Conservation (phyloP, 257 asterid genomes). For the Solanum okadae region DNA sequence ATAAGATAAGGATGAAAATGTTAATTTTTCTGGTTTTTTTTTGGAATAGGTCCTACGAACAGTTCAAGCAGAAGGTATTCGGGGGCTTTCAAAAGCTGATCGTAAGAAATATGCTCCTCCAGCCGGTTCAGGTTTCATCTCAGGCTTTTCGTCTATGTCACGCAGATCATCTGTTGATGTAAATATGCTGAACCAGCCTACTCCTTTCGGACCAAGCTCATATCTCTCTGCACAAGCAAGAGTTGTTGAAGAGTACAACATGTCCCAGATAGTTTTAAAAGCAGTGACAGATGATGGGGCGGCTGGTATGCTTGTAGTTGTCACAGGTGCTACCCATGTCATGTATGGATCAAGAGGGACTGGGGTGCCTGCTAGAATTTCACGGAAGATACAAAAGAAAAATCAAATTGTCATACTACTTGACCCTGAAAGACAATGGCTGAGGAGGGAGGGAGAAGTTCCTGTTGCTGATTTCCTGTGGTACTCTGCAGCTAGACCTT, state of each 20-base stretch:
- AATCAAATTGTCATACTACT: constrained; percentile 69
- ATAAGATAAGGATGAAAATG: not conserved
- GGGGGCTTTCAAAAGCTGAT: constrained; percentile 60
- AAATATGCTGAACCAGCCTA: constrained; percentile 38
- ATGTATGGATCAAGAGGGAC: constrained; percentile 81
- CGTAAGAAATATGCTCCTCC: constrained; percentile 78
- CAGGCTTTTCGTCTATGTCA: constrained; percentile 77
- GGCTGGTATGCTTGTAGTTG: constrained; percentile 67
- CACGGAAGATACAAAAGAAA: constrained; percentile 65
- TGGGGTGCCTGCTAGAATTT: constrained; percentile 82
- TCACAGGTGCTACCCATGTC: constrained; percentile 86
- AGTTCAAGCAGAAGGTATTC: constrained; percentile 88
- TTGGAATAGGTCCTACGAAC: constrained; percentile 55
- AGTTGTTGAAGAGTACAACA: constrained; percentile 77
- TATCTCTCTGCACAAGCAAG: constrained; percentile 83
- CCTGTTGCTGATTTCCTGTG: constrained; percentile 96
- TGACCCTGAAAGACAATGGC: constrained; percentile 76
- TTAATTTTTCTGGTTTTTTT: constrained; percentile 1
- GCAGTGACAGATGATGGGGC: constrained; percentile 59
- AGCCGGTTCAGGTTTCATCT: constrained; percentile 95
- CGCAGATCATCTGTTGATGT: constrained; percentile 51
- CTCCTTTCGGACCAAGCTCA: constrained; percentile 70
- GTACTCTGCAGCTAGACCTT: constrained; percentile 92
- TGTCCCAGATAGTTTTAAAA: constrained; percentile 75
- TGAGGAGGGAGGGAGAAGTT: constrained; percentile 85